phyloP scores from a whole-genome alignment of 441 rosid genomes.

The Raphanus hybrid region DNA sequence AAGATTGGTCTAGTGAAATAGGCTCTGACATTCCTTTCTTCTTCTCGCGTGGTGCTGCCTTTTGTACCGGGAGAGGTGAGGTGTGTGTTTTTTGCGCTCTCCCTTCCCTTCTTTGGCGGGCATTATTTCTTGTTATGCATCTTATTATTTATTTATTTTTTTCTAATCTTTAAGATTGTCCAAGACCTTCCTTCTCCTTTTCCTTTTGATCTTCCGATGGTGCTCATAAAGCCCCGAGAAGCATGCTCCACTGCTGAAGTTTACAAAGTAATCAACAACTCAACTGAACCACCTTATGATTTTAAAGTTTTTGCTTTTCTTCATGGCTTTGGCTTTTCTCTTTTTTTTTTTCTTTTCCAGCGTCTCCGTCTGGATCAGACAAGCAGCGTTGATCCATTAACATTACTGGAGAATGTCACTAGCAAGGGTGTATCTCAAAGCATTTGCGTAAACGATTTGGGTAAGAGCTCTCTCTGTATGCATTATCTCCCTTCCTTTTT shows the following conservation, averaged over 20 bases:
- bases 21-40: slow-evolving; percentile 98
- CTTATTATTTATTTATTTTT: not conserved
- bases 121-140: not conserved
- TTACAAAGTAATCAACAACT: slow-evolving; percentile 67
- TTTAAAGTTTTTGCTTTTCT: slow-evolving; percentile 14
- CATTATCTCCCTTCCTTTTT: slow-evolving; percentile 13
- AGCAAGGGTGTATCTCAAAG: slow-evolving; percentile 80
- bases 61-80: slow-evolving; percentile 97
- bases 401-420: slow-evolving; percentile 76
- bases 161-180: slow-evolving; percentile 75
- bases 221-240: slow-evolving; percentile 84
- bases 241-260: slow-evolving; percentile 97
- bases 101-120: not conserved
- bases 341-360: slow-evolving; percentile 51
- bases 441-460: slow-evolving; percentile 90
- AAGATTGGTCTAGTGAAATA: slow-evolving; percentile 94
- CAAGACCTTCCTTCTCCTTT: slow-evolving; percentile 81
- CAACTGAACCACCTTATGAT: slow-evolving; percentile 3
- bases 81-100: slow-evolving; percentile 49
- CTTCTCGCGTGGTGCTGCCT: slow-evolving; percentile 95
- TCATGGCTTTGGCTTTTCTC: slow-evolving; percentile 22
- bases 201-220: slow-evolving; percentile 75
- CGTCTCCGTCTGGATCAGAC: slow-evolving; percentile 68
- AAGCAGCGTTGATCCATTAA: slow-evolving; percentile 71
- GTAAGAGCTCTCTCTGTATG: slow-evolving; percentile 46